These are phyloP conservation scores for Chaetomidium leptoderma DNA, from an alignment of 495 filamentous ascomycete species.

Conservation along the genomic window DNA sequence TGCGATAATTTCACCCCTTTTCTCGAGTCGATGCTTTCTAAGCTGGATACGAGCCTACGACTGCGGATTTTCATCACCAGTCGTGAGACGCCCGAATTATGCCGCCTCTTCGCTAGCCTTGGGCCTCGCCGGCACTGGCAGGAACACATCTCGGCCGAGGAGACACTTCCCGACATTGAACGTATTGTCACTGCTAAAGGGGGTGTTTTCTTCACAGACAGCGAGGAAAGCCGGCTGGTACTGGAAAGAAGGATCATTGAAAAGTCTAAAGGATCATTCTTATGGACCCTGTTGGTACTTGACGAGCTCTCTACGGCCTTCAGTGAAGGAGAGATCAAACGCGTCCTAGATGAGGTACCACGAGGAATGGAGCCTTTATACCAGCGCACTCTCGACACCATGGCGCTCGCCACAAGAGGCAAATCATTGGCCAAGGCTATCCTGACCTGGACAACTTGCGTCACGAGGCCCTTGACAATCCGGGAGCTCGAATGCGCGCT, in stretches of 20 bases:
- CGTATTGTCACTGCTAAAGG: not conserved
- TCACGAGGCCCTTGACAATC: slow-evolving; percentile 13
- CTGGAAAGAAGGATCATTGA: slow-evolving; percentile 6
- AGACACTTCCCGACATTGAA: not conserved
- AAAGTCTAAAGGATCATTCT: slow-evolving; percentile 5
- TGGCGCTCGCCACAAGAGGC: not conserved
- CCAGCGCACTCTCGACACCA: not conserved
- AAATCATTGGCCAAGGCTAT: slow-evolving; percentile 16
- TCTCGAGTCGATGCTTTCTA: slow-evolving; percentile 25
- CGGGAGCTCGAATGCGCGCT: slow-evolving; percentile 15
- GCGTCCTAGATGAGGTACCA: not conserved
- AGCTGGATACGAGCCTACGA: slow-evolving; percentile 16
- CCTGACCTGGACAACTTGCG: slow-evolving; percentile 17
- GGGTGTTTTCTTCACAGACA: not conserved
- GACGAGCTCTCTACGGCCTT: slow-evolving; percentile 1
- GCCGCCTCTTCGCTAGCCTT: not conserved
- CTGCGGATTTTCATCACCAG: slow-evolving; percentile 33
- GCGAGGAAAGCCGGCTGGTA: not conserved
- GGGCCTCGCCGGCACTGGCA: not conserved
- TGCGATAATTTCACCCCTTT: slow-evolving; percentile 19
- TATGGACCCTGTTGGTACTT: not conserved
- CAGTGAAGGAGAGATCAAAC: not conserved
- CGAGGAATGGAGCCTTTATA: not conserved
- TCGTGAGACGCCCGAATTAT: slow-evolving; percentile 12
- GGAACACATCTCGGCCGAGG: not conserved